Evolutionary conservation across 2,329 filamentous ascomycete species (phyloP).

Genomic region (Taxawa tesnikishii): DNA sequence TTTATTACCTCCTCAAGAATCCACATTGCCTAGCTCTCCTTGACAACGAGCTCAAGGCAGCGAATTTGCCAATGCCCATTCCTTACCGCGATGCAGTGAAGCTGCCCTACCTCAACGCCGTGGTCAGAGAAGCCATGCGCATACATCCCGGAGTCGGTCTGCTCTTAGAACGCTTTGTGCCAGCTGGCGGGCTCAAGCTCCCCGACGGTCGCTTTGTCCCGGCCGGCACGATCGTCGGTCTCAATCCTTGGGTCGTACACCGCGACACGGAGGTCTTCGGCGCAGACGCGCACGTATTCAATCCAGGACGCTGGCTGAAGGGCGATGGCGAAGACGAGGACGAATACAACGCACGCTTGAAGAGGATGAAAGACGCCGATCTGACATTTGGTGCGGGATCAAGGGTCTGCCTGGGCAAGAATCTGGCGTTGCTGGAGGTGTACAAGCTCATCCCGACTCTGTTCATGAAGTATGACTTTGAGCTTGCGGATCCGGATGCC

Average conservation of each 20-base stretch:
- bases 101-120: constrained; percentile 10
- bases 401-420: constrained; percentile 6
- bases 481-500: constrained; percentile 1
- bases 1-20: constrained; percentile 19
- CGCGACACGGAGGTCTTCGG: constrained; percentile 9
- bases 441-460: constrained; percentile 6
- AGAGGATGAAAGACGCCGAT: constrained; percentile 8
- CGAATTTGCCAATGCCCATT: constrained; percentile 1
- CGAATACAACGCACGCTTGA: neutral
- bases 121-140: constrained; percentile 39
- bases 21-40: constrained; percentile 13
- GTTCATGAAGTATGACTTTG: constrained; percentile 5
- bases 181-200: constrained; percentile 2
- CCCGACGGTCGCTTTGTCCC: constrained; percentile 13
- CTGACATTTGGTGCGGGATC: constrained; percentile 7
- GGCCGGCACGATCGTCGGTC: constrained; percentile 6
- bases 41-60: constrained; percentile 5
- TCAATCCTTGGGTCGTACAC: constrained; percentile 8
- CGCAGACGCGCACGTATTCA: constrained; percentile 14
- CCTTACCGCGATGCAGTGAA: constrained; percentile 9
- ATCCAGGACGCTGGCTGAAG: neutral
- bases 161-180: constrained; percentile 31
- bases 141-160: constrained; percentile 37
- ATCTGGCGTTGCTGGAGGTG: constrained; percentile 6
- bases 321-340: neutral